These are phyloP conservation scores for Gloeostereum incarnatum DNA, from an alignment of 768 basidiomycete species.

Conservation along the genomic window DNA sequence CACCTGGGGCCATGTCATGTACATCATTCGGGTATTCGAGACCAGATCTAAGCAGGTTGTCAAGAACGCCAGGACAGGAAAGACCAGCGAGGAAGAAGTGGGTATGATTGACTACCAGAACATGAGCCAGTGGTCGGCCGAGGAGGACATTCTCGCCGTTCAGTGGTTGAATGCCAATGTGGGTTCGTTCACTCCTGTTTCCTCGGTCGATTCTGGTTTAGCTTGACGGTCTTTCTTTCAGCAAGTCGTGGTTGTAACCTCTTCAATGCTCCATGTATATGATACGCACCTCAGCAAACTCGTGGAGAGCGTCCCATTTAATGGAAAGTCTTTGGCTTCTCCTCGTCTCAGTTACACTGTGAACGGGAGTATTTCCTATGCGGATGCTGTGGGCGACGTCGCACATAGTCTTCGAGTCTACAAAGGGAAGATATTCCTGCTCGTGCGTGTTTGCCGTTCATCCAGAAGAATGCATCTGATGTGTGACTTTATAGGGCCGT, in stretches of 20 bases:
- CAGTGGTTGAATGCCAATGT: conserved; percentile 90
- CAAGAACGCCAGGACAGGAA: conserved; percentile 49
- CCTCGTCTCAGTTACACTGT: conserved; percentile 38
- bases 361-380: conserved; percentile 36
- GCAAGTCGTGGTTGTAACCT: conserved; percentile 65
- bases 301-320: conserved; percentile 55
- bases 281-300: conserved; percentile 48
- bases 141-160: conserved; percentile 57
- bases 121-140: conserved; percentile 47
- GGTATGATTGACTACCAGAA: conserved; percentile 60
- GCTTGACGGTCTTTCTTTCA: conserved; percentile 17
- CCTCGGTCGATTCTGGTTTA: neutral
- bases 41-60: conserved; percentile 38
- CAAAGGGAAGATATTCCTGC: conserved; percentile 84
- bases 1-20: conserved; percentile 70
- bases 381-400: conserved; percentile 42
- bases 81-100: conserved; percentile 45
- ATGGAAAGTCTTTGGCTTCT: conserved; percentile 46
- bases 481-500: conserved; percentile 36
- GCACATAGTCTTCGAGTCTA: conserved; percentile 71
- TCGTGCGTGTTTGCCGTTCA: conserved; percentile 45
- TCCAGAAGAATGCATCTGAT: neutral
- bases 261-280: conserved; percentile 53
- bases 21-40: conserved; percentile 61
- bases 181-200: conserved; percentile 30